Evolutionary conservation across 202 grass and related monocot genomes (phyloP).

Genomic region (Musa balbisiana): DNA sequence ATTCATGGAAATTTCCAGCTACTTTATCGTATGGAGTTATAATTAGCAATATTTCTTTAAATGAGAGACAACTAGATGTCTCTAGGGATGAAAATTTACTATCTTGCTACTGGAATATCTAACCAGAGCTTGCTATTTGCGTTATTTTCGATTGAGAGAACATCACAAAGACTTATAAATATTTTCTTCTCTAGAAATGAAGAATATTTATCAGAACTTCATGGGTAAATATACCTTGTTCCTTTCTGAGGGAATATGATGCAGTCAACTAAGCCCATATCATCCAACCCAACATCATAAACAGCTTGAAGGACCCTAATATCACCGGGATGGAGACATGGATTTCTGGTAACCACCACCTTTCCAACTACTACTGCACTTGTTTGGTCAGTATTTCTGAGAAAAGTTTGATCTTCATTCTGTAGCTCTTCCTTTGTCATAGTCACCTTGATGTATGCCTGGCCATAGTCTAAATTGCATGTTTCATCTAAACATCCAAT

Average conservation of each 20-base stretch:
- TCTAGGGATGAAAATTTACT: too few species aligned
- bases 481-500: slow-evolving; percentile 88
- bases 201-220: not conserved
- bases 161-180: not conserved
- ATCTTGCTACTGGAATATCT: too few species aligned
- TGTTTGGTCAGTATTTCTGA: slow-evolving; percentile 37
- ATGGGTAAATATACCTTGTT: slow-evolving; percentile 44
- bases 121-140: not conserved
- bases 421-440: slow-evolving; percentile 61
- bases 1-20: too few species aligned
- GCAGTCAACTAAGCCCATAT: slow-evolving; percentile 67
- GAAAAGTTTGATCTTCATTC: slow-evolving; percentile 34
- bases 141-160: not conserved
- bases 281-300: slow-evolving; percentile 52
- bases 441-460: slow-evolving; percentile 74
- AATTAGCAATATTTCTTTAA: too few species aligned
- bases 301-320: slow-evolving; percentile 83
- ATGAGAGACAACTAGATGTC: too few species aligned
- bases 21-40: too few species aligned
- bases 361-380: slow-evolving; percentile 57
- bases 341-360: slow-evolving; percentile 77
- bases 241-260: slow-evolving; percentile 83
- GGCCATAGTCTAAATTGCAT: slow-evolving; percentile 61
- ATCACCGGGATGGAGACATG: slow-evolving; percentile 92
- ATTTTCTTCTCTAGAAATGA: not conserved